Base-by-base conservation (phyloP, 2,329 filamentous ascomycete species). In the Sarocladium oryzae region DNA sequence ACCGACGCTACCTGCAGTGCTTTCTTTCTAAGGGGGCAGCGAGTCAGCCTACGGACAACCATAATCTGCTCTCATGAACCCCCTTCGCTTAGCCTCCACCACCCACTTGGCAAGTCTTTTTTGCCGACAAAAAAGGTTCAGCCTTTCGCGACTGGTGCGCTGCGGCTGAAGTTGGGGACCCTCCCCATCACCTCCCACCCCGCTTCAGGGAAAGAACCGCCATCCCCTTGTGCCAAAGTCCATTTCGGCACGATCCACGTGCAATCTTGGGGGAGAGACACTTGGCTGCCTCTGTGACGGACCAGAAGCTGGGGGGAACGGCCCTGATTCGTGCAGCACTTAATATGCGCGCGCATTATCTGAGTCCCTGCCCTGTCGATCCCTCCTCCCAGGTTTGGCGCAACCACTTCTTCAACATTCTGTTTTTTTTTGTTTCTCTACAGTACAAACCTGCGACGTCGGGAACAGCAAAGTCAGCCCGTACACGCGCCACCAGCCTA, bases 151-250 rank as follows among this genome's bases (percentile, higher is more conserved):
- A 40, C 9, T 16, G 37, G 37, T 40, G 37, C 37, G 20, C 37
- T 43, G 40, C 40, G 40, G 40, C 40, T 43, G 40, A 43, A 28
- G 13, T 26, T 43, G 15, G 40, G 21, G n/a, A 16, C 40, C n/a
- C 40, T 20, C 21, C 26, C n/a, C 23, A n/a, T 26, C 8, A 16
- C 23, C 20, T 28, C 23, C 21, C 37, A 36, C 8, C 9, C 16
- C 23, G 4, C 37, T 20, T 40, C 37, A 40, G 16, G 20, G 37
- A 20, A 20, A 21, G 23, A 40, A 40, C 16, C 37, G 37, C 23
- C 40, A 30, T 30, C 13, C 28, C 13, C 28, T 13, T 30, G 40
- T 43, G 21, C 40, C 40, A 28, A 43, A 43, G 23, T 40, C 5
- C 37, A 21, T 40, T 40, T 20, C 37, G 16, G 16, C 18, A 21